Base-by-base conservation (phyloP, 2,329 filamentous ascomycete genomes). In the Endoconidiophora polonica region DNA sequence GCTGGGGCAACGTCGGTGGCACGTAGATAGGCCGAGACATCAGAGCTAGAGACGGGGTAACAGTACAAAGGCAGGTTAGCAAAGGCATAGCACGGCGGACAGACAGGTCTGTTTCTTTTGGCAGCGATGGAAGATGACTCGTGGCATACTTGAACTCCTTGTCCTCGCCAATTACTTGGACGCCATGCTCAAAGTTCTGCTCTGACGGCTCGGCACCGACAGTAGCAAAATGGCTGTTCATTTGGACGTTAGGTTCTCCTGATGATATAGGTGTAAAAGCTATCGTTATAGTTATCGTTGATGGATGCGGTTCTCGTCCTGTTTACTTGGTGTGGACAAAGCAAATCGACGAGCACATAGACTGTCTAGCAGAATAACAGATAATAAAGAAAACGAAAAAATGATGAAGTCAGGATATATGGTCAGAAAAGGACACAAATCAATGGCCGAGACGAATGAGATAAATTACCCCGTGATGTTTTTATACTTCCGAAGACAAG, bases 121-220 rank as follows among this genome's bases (percentile, higher is more conserved):
- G 49, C n/a, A 23, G 42, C 10, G 6, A 23, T 47, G 47, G 36
- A 26, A 5, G 20, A 7, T 39, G 24, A 39, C 16, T 26, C 23
- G 26, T 16, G 41, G 63, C 82, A 56, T 76, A 94, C 87, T 94
- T 96, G 78, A 95, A 98, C 59, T 86, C 76, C 62, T 93, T 81
- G 68, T 88, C 88, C 55, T 65, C 66, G 63, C 95, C 86, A 62
- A 98, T 86, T 59, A 98, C 87, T 68, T 98, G 91, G 61, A 96
- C 85, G 62, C 91, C 91, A 75, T 94, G 84, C 61, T 87, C 84
- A 65, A 90, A 96, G 56, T 79, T 73, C 62, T 77, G 72, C 57
- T 73, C 71, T 55, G 70, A 68, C 60, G 77, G 73, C 67, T 73
- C 70, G 54, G 79, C 73, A 68, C 81, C 81, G 63, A 84, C 77